Conservation (phyloP, 192 early-diverging fungal species). For the Coemansia sp. region DNA sequence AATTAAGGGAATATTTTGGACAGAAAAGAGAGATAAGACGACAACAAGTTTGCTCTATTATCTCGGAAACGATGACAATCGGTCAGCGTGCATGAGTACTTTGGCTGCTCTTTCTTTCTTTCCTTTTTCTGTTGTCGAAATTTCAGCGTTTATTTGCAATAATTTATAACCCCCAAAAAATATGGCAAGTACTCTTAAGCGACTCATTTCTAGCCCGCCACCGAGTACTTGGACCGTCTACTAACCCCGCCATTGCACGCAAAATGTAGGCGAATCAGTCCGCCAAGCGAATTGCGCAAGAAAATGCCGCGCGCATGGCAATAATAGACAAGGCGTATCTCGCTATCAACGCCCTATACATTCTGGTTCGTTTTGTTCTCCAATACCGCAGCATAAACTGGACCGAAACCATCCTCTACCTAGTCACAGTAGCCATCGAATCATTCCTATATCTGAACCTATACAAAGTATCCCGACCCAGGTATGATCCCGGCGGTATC, state of each 20-base stretch:
- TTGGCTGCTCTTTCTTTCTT: neutral
- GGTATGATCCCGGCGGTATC: constrained; percentile 51
- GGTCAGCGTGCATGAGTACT: neutral
- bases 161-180: neutral
- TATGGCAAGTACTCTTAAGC: neutral
- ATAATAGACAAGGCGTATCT: constrained; percentile 27
- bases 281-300: constrained; percentile 48
- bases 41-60: neutral
- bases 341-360: constrained; percentile 36
- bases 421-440: constrained; percentile 29
- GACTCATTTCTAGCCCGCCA: neutral
- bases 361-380: constrained; percentile 31
- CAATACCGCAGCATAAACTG: constrained; percentile 48
- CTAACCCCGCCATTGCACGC: neutral
- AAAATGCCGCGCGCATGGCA: constrained; percentile 44
- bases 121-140: neutral
- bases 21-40: neutral
- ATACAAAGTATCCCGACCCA: constrained; percentile 28
- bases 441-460: constrained; percentile 23
- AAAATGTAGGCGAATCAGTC: constrained; percentile 39
- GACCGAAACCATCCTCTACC: constrained; percentile 25
- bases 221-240: neutral
- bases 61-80: neutral
- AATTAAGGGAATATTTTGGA: neutral
- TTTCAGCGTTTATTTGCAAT: neutral